Conservation (phyloP, 441 rosid species). For the Gossypium trilobum region DNA sequence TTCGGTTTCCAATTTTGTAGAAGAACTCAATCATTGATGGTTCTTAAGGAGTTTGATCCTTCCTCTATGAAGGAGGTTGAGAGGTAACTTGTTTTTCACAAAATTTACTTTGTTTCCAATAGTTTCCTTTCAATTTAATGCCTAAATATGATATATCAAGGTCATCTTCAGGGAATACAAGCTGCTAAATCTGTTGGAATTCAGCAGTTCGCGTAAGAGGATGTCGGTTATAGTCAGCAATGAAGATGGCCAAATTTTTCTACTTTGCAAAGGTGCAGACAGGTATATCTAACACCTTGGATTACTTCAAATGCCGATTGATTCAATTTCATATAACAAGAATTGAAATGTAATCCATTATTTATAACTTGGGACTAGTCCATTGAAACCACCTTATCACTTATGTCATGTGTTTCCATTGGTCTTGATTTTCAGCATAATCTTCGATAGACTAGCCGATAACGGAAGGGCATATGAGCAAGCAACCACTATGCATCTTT, state of each 20-base stretch:
- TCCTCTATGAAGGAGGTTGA: conserved; percentile 32
- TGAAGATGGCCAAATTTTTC: conserved; percentile 56
- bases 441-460: conserved; percentile 53
- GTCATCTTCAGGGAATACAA: conserved; percentile 57
- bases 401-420: neutral
- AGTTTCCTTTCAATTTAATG: neutral
- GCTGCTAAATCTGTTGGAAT: conserved; percentile 64
- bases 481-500: conserved; percentile 43
- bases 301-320: neutral
- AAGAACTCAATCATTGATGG: conserved; percentile 60
- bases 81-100: conserved; percentile 30
- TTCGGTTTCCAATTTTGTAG: conserved; percentile 56
- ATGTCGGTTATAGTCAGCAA: conserved; percentile 71
- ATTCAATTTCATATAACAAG: neutral
- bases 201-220: conserved; percentile 66
- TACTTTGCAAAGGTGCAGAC: conserved; percentile 90
- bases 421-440: conserved; percentile 39
- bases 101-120: neutral
- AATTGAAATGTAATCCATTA: neutral
- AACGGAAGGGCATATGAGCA: conserved; percentile 39
- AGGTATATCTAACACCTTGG: conserved; percentile 31
- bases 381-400: neutral
- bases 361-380: neutral
- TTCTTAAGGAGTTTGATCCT: conserved; percentile 41
- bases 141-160: conserved; percentile 13